A percentile compares a stretch with the other conserved stretches of the same genome.
Conservation (phyloP, 2,329 filamentous ascomycete genomes). For the Ploettnerulaceae sp. region DNA sequence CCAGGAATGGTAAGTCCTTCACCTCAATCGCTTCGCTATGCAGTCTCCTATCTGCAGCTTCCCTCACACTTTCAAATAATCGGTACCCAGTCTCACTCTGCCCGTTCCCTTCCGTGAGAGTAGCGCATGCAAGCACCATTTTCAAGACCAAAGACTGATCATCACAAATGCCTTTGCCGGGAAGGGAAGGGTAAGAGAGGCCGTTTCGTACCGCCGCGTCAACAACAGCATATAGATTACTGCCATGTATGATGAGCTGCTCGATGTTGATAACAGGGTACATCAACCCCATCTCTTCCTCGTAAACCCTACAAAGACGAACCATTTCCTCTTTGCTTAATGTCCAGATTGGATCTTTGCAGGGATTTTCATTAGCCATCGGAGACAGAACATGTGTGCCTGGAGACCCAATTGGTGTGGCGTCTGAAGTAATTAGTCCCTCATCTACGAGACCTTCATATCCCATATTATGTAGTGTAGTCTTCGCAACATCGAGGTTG, state of each 20-base stretch:
- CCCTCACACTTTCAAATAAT: slow-evolving; percentile 72
- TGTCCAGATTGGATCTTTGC: slow-evolving; percentile 74
- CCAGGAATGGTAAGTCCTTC: slow-evolving; percentile 54
- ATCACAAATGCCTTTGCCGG: slow-evolving; percentile 45
- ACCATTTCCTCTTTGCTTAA: slow-evolving; percentile 75
- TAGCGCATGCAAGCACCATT: slow-evolving; percentile 72
- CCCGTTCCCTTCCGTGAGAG: slow-evolving; percentile 74
- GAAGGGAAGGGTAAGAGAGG: slow-evolving; percentile 46
- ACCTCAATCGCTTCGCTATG: slow-evolving; percentile 50
- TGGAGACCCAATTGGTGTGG: slow-evolving; percentile 39
- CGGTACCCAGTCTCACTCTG: slow-evolving; percentile 68
- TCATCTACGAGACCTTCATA: slow-evolving; percentile 66
- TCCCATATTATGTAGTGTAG: slow-evolving; percentile 83
- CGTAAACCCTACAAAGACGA: slow-evolving; percentile 71
- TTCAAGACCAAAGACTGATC: slow-evolving; percentile 70
- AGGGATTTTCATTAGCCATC: slow-evolving; percentile 21
- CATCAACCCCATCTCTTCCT: slow-evolving; percentile 90
- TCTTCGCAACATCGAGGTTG: slow-evolving; percentile 81
- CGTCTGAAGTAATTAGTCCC: slow-evolving; percentile 51
- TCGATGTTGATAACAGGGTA: slow-evolving; percentile 80
- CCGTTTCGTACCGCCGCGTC: slow-evolving; percentile 58
- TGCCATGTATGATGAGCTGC: slow-evolving; percentile 64
- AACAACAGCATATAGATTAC: slow-evolving; percentile 66
- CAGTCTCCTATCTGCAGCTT: slow-evolving; percentile 60
- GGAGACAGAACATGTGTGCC: slow-evolving; percentile 28